Conservation (phyloP, 805 yeast species). For the Wickerhamomyces sydowiorum region DNA sequence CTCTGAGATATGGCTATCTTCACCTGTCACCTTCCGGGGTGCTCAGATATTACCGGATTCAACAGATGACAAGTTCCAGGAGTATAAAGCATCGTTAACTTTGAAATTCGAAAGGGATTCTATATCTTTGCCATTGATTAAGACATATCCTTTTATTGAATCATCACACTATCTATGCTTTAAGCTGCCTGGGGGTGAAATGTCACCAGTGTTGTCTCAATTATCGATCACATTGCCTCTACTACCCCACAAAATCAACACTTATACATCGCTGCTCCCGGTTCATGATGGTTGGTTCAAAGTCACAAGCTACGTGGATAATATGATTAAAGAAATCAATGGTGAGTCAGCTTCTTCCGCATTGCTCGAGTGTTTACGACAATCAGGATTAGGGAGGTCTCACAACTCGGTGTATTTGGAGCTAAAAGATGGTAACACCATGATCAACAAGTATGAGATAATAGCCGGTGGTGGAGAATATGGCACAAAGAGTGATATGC, state of each 20-base stretch:
- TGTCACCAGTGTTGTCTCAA: background rate
- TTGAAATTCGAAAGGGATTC: background rate
- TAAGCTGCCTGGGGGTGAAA: background rate
- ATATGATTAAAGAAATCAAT: background rate
- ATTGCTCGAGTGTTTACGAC: background rate
- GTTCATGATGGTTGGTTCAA: background rate
- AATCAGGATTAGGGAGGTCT: background rate
- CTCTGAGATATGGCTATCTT: background rate
- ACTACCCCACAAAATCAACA: background rate
- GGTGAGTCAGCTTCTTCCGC: background rate
- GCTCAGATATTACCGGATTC: background rate
- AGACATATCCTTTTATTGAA: background rate
- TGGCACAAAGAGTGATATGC: background rate
- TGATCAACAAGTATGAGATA: background rate
- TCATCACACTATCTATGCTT: background rate
- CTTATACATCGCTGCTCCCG: background rate
- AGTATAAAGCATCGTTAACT: background rate
- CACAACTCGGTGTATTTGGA: background rate
- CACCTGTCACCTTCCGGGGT: background rate
- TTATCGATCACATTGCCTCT: background rate
- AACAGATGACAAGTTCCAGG: background rate
- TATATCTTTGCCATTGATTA: background rate
- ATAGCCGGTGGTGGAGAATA: background rate
- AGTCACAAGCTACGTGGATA: background rate
- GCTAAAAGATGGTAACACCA: background rate